Percentiles rank a stretch among this genome's conserved stretches.
Evolutionary conservation across 106 monocot genomes (phyloP).

Genomic region (Dendrobium chrysotoxum): DNA sequence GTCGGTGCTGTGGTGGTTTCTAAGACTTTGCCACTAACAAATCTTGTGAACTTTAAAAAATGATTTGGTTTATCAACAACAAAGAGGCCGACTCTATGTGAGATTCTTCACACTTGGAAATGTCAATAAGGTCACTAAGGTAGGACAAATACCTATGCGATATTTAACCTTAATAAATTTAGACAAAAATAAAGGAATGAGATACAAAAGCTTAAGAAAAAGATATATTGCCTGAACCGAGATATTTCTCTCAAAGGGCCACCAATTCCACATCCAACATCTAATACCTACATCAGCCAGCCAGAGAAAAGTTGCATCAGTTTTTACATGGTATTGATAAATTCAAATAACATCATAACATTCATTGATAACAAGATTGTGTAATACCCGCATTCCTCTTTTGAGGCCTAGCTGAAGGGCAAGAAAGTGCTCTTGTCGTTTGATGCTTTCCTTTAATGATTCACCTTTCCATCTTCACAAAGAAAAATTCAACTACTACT

Average conservation of each 20-base stretch:
- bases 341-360: neutral
- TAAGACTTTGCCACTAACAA: too few relatives aligned
- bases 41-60: too few relatives aligned
- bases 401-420: conserved; percentile 83
- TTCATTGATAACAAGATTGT: conserved; percentile 4
- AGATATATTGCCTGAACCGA: conserved; percentile 65
- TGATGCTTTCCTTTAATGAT: conserved; percentile 89
- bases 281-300: conserved; percentile 54
- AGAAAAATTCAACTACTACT: neutral
- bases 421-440: conserved; percentile 96
- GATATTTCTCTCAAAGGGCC: conserved; percentile 90
- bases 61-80: too few relatives aligned
- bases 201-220: conserved; percentile 3
- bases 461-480: conserved; percentile 88
- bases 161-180: neutral
- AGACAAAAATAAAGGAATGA: neutral
- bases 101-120: too few relatives aligned
- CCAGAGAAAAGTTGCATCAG: neutral
- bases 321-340: neutral
- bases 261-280: conserved; percentile 97
- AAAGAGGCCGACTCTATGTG: too few relatives aligned
- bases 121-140: too few relatives aligned
- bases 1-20: too few relatives aligned
- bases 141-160: too few relatives aligned
- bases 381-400: conserved; percentile 88